Percentiles rank a stretch among this genome's conserved stretches.
Evolutionary conservation across 768 basidiomycete genomes (phyloP).

Genomic region (Russula foetens): DNA sequence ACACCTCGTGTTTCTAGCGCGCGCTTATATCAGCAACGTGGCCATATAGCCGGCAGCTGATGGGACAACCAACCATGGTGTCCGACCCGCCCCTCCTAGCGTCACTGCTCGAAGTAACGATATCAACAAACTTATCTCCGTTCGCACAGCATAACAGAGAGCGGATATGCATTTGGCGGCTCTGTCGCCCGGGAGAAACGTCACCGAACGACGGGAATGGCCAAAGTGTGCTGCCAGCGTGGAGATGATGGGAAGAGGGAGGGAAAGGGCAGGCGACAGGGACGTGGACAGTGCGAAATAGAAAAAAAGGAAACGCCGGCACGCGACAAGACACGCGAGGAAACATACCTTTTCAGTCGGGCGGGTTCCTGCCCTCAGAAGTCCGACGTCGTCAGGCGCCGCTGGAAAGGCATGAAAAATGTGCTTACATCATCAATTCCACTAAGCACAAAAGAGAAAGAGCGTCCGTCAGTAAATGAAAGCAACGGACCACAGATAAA

Average conservation of each 20-base stretch:
- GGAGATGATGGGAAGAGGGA: constrained; percentile 8
- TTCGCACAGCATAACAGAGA: constrained; percentile 15
- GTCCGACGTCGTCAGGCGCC: constrained; percentile 12
- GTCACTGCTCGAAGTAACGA: constrained; percentile 3
- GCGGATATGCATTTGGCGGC: constrained; percentile 13
- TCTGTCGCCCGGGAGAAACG: constrained; percentile 1
- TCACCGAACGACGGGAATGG: constrained; percentile 1
- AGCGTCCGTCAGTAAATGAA: not conserved
- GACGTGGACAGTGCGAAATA: not conserved
- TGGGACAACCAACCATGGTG: not conserved
- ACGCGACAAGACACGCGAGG: constrained; percentile 3
- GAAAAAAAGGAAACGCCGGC: not conserved
- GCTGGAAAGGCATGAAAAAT: not conserved
- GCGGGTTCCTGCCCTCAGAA: constrained; percentile 17
- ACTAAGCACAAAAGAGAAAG: not conserved
- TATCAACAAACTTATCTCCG: constrained; percentile 10
- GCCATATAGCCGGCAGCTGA: not conserved
- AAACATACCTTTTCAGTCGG: constrained; percentile 18
- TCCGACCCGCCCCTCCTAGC: constrained; percentile 1
- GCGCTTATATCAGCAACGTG: constrained; percentile 4
- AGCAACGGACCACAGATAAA: not conserved
- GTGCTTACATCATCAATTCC: constrained; percentile 15
- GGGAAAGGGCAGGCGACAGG: not conserved
- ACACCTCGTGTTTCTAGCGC: constrained; percentile 29
- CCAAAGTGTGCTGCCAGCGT: constrained; percentile 7